Conservation (phyloP, 768 basidiomycete genomes). For the Mrakia frigida region DNA sequence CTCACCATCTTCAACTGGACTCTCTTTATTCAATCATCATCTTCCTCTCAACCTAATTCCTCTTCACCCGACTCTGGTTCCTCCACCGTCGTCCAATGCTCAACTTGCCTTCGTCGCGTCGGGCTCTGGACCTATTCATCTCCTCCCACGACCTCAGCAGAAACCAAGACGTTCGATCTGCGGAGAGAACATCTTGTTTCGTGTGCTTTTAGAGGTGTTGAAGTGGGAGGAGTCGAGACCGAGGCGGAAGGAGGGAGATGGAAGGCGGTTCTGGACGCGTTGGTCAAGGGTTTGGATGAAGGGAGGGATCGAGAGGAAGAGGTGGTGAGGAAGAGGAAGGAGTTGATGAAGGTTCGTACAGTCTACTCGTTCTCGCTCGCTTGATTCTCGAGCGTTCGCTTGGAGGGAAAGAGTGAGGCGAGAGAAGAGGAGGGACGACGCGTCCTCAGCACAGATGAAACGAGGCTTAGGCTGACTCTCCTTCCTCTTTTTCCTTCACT, state of each 20-base stretch:
- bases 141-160: not conserved
- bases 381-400: not conserved
- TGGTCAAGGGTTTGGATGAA: not conserved
- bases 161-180: not conserved
- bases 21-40: not conserved
- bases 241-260: not conserved
- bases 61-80: not conserved
- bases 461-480: not conserved
- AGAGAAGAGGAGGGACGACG: too few relatives aligned
- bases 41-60: too few relatives aligned
- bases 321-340: not conserved
- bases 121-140: conserved; percentile 15
- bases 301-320: not conserved
- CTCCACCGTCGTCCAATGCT: conserved; percentile 12
- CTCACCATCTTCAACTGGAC: conserved; percentile 2
- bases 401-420: not conserved
- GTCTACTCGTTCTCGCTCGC: not conserved
- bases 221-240: not conserved
- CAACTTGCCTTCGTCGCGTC: conserved; percentile 11
- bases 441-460: not conserved
- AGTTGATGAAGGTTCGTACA: not conserved
- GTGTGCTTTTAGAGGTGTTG: not conserved
- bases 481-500: not conserved
- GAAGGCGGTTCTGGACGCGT: not conserved
- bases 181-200: not conserved